Conservation (phyloP, 495 filamentous ascomycete species). For the Niebla homalea region DNA sequence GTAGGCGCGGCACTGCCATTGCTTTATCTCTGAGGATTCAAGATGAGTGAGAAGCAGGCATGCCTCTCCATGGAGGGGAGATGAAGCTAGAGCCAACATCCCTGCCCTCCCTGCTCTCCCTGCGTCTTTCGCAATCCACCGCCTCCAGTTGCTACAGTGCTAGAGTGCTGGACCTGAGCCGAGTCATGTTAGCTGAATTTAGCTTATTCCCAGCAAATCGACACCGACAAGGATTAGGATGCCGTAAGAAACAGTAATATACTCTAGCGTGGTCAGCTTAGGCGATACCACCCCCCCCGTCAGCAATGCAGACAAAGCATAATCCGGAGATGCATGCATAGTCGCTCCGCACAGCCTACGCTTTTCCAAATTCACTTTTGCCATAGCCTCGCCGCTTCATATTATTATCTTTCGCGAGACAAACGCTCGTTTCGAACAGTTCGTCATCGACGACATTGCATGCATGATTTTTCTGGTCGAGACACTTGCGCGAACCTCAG, state of each 20-base stretch:
- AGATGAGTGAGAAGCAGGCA: not conserved
- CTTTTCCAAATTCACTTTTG: not conserved
- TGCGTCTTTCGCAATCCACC: slow-evolving; percentile 9
- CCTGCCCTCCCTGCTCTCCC: slow-evolving; percentile 1
- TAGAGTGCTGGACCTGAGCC: slow-evolving; percentile 2
- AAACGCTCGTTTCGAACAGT: too few relatives aligned
- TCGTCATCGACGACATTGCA: too few relatives aligned
- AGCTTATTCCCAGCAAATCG: slow-evolving; percentile 7
- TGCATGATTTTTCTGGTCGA: too few relatives aligned
- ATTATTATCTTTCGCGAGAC: too few relatives aligned
- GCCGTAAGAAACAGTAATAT: not conserved
- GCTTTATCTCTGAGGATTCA: slow-evolving; percentile 2
- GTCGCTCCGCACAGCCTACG: not conserved
- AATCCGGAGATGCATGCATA: not conserved
- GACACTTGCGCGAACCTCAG: too few relatives aligned
- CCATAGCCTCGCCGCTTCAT: too few relatives aligned
- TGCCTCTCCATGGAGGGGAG: slow-evolving; percentile 3
- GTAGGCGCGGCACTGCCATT: slow-evolving; percentile 10
- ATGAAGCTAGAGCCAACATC: slow-evolving; percentile 6
- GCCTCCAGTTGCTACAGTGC: slow-evolving; percentile 6
- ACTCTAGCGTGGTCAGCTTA: not conserved
- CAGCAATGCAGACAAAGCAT: not conserved
- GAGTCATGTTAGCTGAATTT: not conserved
- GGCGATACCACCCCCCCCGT: not conserved
- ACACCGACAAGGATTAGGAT: slow-evolving; percentile 1